phyloP scores from a whole-genome alignment of 129 eudicot genomes.

The Glebionis coronaria region DNA sequence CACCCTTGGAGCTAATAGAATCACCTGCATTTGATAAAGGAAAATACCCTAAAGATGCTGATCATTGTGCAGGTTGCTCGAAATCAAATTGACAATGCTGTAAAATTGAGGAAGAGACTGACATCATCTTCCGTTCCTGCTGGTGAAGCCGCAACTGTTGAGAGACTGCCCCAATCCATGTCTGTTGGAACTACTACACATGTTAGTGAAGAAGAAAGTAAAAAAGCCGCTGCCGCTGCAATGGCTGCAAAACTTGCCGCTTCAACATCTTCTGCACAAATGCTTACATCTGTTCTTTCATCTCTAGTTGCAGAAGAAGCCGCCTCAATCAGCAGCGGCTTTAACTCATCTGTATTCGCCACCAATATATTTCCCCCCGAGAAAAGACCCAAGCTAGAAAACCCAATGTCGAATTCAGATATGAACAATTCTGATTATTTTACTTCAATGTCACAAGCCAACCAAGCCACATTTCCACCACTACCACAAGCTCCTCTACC shows the following conservation, averaged over 20 bases:
- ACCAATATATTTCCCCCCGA: slow-evolving; percentile 45
- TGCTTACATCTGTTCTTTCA: slow-evolving; percentile 78
- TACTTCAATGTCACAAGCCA: slow-evolving; percentile 29
- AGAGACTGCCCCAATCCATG: slow-evolving; percentile 34
- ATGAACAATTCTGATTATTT: slow-evolving; percentile 36
- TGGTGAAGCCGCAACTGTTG: slow-evolving; percentile 26
- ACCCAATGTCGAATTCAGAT: slow-evolving; percentile 38
- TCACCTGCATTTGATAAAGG: no score
- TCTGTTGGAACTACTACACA: slow-evolving; percentile 37
- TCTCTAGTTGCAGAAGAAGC: slow-evolving; percentile 93
- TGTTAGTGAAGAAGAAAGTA: slow-evolving; percentile 63
- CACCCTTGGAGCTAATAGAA: no score
- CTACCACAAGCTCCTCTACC: slow-evolving; percentile 52
- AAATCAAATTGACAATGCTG: slow-evolving; percentile 44
- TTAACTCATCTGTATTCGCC: slow-evolving; percentile 39
- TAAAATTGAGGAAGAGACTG: slow-evolving; percentile 41
- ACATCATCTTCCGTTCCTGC: slow-evolving; percentile 25
- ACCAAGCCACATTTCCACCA: slow-evolving; percentile 47
- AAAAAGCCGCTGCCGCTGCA: slow-evolving; percentile 79
- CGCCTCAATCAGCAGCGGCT: slow-evolving; percentile 57
- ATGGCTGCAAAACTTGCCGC: slow-evolving; percentile 92
- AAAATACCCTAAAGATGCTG: slow-evolving; percentile 7
- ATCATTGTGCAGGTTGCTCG: slow-evolving; percentile 64
- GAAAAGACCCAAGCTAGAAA: slow-evolving; percentile 62
- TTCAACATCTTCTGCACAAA: slow-evolving; percentile 82